Evolutionary conservation across 2,329 filamentous ascomycete species (phyloP).

Genomic region (Colletotrichum nymphaeae): DNA sequence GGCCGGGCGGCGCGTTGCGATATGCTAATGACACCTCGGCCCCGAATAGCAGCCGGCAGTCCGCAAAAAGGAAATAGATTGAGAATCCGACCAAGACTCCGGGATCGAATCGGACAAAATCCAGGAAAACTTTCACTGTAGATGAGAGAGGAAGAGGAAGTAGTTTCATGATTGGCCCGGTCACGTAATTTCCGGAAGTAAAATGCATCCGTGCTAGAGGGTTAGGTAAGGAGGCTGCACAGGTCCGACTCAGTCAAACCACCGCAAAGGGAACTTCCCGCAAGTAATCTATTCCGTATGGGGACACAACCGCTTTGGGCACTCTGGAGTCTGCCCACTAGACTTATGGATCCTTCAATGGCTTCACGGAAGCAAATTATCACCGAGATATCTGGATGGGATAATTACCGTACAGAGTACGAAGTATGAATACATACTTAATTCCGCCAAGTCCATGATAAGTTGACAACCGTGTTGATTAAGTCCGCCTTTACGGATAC

Average conservation of each 20-base stretch:
- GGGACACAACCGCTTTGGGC: neutral
- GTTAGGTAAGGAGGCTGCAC: conserved; percentile 20
- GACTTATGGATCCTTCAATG: neutral
- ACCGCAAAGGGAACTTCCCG: conserved; percentile 21
- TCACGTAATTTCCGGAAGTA: conserved; percentile 29
- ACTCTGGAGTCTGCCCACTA: neutral
- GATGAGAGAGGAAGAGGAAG: conserved; percentile 2
- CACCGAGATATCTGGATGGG: neutral
- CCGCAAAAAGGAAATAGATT: neutral
- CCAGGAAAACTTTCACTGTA: neutral
- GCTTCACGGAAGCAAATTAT: conserved; percentile 13
- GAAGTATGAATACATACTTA: neutral
- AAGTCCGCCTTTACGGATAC: neutral
- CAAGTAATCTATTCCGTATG: conserved; percentile 5
- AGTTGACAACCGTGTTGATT: neutral
- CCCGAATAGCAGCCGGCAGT: conserved; percentile 7
- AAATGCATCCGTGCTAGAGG: conserved; percentile 16
- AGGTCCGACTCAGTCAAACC: neutral
- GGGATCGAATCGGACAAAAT: neutral
- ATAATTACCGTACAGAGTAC: too few species aligned
- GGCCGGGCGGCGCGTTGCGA: neutral
- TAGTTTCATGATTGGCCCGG: conserved; percentile 32
- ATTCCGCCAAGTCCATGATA: neutral
- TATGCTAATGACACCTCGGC: conserved; percentile 1
- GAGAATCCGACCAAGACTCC: neutral